Base-by-base conservation (phyloP, 1,139 yeast species). In the Pneumocystis carinii region DNA sequence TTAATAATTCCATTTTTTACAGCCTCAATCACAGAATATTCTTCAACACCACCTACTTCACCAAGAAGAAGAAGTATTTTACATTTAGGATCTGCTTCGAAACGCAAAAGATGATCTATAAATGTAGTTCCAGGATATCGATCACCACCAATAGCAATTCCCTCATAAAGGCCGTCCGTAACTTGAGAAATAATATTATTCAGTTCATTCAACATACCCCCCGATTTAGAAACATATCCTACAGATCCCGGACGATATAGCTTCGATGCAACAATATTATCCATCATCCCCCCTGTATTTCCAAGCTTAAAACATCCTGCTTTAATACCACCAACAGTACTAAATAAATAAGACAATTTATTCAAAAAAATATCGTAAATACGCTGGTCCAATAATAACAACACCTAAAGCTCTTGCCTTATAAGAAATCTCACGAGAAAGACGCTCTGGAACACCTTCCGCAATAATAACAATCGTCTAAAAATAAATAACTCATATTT, bases 201-300 rank as follows among this genome's bases (percentile, higher is more conserved):
- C 66, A 77, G 72, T 71, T 77, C 80, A 71, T 77, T 77, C 67
- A 80, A 77, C 80, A 77, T 77, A 67, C 80, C 80, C 65, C 80
- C 80, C 55, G 78, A 75, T 74, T 77, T 77, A 71, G 80, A 77
- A 56, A 77, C 80, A 71, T 77, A 77, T 63, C 79, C 79, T 36
- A 77, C 80, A 15, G 78, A 75, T 32, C 80, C 80, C 35, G 80
- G 77, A 62, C 80, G 76, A 74, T 77, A 77, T 59, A 77, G 75
- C 74, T 77, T 77, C 66, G 79, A 76, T 37, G 80, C 78, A 56
- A 77, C 79, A 65, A 77, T 77, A 74, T 77, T 77, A 71, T 77
- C 80, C 80, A 77, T 77, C 80, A 77, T 77, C 67, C 80, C 80
- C 63, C 80, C 80, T 62, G 80, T 77, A 76, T 77, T 77, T 62